Evolutionary conservation across 208 protist species (phyloP), one percentile per base, ranked within the genome.

Genomic region (Phytomonas sp.): DNA sequence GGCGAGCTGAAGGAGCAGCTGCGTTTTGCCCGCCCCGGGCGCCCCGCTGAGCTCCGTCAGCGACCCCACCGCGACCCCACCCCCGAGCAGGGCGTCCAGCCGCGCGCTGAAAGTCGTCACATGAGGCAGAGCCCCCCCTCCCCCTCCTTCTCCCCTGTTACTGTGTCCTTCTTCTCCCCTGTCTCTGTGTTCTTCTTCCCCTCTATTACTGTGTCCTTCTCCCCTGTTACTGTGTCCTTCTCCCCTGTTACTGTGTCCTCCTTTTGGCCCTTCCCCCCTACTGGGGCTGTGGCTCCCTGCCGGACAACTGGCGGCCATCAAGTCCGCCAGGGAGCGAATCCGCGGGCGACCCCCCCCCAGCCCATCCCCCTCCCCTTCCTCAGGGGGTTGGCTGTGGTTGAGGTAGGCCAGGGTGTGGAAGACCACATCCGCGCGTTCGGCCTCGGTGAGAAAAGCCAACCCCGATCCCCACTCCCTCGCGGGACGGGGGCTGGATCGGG

Each of bases 21-120:
- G 94, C 33, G 94, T 98, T 69, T 98, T 98, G 29, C 94, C 94
- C 8, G 87, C 88, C 4, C 94, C 94, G 19, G 94, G 94, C 8
- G 89, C 82, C 5, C 94, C 94, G 33, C 81, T 82, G 10, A 98
- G 29, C 73, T 98, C 92, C 8, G 86, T 93, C 10, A 98, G 74
- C 12, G 67, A 40, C 0, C 79, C 79, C 1, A 83, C 77, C n/a
- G 56, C 78, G 3, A 97, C 62, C 11, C 94, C 94, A 6, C 70
- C 67, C 16, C 88, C 85, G 1, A 97, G 81, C 33, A 94, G 63
- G 33, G 80, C 62, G 70, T 97, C 94, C 6, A 97, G 79, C 30
- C 56, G 73, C 23, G 76, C 68, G 31, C 80, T 94, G 69, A 92
- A 91, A 1, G 92, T 96, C 6, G 87, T 84, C 6, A 93, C 73